Base-by-base conservation (phyloP, 805 yeast genomes). In the Peterozyma toletana region DNA sequence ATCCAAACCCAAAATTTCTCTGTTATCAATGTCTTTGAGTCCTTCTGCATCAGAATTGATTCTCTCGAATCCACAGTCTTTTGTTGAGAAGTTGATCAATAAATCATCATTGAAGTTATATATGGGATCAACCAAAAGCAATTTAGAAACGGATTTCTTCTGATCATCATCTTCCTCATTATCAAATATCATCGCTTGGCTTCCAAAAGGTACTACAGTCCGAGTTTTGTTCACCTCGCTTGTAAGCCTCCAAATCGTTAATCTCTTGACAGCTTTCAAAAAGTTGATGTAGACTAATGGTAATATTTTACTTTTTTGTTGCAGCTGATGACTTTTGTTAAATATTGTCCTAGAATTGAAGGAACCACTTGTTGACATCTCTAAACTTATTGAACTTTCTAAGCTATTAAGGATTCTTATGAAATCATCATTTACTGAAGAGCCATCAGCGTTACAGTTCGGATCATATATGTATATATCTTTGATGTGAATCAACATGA, bases 161-260 rank as follows among this genome's bases (percentile, higher is more conserved):
- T 30, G 30, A 1, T 27, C 17, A 21, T 42, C 30, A 15, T 39
- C 35, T 34, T 42, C 33, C 38, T 34, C 47, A 38, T 45, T 55
- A 44, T 43, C 53, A 52, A 34, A 59, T 52, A 37, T 58, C 38
- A 47, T 66, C 42, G 51, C 66, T 60, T 51, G 77, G 61, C 72
- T 74, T 2, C 81, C 80, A 56, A 75, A 77, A 0, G 80, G 79
- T 1, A 71, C 47, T 2, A 76, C 50, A 37, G 58, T 59, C 37
- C 58, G 57, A n/a, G 59, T 51, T 46, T 64, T 27, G 30, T 68
- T 49, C 34, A 67, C 41, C 49, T 62, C 55, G 14, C 44, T 48
- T 0, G 59, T 46, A 14, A 63, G 46, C 39, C 51, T 53, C 43
- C 50, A 43, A 3, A 58, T 42, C 1, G 77, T 56, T 47, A 62